phyloP scores from a whole-genome alignment of 768 basidiomycete genomes.

The Pisolithus microcarpus region DNA sequence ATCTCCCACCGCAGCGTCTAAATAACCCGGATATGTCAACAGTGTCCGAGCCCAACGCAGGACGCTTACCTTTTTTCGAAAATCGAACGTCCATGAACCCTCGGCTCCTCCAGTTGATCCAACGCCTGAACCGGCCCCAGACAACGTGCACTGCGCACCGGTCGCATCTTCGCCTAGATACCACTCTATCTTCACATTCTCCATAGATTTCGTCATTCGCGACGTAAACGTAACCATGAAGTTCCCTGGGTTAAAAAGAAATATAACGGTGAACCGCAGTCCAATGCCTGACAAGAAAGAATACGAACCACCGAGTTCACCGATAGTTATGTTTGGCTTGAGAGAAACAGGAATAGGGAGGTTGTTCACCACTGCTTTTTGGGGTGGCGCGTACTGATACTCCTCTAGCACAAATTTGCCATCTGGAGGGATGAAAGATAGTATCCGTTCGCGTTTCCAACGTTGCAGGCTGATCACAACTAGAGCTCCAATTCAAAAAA shows the following conservation, averaged over 20 bases:
- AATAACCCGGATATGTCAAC: neutral
- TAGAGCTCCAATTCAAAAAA: neutral
- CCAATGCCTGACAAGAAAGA: neutral
- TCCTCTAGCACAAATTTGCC: constrained; percentile 80
- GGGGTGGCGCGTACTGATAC: constrained; percentile 60
- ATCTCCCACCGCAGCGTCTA: constrained; percentile 80
- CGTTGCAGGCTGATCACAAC: constrained; percentile 54
- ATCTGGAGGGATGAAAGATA: constrained; percentile 94
- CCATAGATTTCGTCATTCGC: constrained; percentile 57
- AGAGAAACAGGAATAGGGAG: constrained; percentile 47
- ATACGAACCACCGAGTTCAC: constrained; percentile 26
- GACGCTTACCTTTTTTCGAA: constrained; percentile 46
- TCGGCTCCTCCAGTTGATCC: constrained; percentile 33
- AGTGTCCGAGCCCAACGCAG: neutral
- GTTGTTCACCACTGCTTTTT: constrained; percentile 31
- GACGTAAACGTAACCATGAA: constrained; percentile 61
- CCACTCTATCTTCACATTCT: constrained; percentile 64
- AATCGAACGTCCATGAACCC: constrained; percentile 79
- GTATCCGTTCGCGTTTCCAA: constrained; percentile 65
- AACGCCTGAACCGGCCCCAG: constrained; percentile 47
- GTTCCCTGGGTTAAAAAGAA: constrained; percentile 31
- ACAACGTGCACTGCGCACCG: constrained; percentile 63
- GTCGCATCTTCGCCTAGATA: constrained; percentile 70
- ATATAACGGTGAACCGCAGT: neutral
- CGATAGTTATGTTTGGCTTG: constrained; percentile 33